phyloP scores from a whole-genome alignment of 2,329 filamentous ascomycete species.

The Ophiobolus disseminans region DNA sequence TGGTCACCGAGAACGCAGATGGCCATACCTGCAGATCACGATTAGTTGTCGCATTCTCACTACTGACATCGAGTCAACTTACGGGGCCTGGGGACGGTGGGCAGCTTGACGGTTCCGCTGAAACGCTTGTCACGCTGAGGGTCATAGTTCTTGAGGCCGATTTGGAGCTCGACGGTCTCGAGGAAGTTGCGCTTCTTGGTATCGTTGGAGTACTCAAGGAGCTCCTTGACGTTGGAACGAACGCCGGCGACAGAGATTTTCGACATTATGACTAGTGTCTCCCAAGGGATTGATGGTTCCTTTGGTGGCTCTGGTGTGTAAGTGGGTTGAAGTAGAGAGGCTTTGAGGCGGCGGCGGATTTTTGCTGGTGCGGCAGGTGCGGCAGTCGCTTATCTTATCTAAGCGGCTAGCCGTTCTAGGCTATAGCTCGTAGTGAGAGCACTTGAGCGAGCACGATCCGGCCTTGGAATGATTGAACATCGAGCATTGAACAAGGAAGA shows the following conservation, averaged over 20 bases:
- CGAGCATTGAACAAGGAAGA: too few species aligned
- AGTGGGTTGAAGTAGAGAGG: constrained; percentile 33
- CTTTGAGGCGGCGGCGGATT: constrained; percentile 14
- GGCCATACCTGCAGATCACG: constrained; percentile 27
- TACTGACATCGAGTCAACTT: constrained; percentile 9
- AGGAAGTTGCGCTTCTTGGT: constrained; percentile 99
- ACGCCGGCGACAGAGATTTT: constrained; percentile 93
- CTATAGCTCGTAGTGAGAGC: too few species aligned
- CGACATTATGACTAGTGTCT: constrained; percentile 68
- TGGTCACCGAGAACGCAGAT: constrained; percentile 82
- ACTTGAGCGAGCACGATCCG: too few species aligned
- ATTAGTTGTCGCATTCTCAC: constrained; percentile 12
- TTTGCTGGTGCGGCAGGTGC: constrained; percentile 21
- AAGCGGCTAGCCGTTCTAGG: constrained; percentile 19
- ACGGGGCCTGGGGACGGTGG: constrained; percentile 78
- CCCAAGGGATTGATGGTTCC: constrained; percentile 53
- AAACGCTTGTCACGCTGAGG: constrained; percentile 99
- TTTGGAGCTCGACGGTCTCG: constrained; percentile 81
- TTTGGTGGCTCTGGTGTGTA: constrained; percentile 50
- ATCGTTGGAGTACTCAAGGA: constrained; percentile 93
- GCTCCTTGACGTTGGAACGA: constrained; percentile 89
- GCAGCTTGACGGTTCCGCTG: constrained; percentile 97
- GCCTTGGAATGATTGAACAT: too few species aligned
- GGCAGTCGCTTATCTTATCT: constrained; percentile 19
- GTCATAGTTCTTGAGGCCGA: constrained; percentile 63